These are phyloP conservation scores for Berberis vulgaris DNA, from an alignment of 164 flowering plant species.

Conservation along the genomic window DNA sequence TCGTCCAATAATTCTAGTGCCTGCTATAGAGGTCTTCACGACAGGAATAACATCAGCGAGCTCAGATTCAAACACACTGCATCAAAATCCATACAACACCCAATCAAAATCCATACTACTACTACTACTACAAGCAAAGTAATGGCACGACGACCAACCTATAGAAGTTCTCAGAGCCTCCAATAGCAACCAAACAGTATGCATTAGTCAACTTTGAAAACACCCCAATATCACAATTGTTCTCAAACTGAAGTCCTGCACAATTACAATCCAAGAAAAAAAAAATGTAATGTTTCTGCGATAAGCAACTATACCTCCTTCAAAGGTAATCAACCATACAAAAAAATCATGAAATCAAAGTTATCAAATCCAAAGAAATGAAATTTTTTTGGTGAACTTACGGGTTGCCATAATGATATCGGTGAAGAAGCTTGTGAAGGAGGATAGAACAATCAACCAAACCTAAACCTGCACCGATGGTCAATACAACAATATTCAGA, in stretches of 20 bases:
- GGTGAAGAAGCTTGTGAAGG: neutral
- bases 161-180: conserved; percentile 90
- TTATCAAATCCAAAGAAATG: neutral
- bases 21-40: conserved; percentile 78
- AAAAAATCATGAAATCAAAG: too few relatives aligned
- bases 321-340: too few relatives aligned
- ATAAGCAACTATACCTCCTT: too few relatives aligned
- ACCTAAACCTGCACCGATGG: neutral
- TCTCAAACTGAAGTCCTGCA: conserved; percentile 72
- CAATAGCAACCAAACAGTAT: conserved; percentile 82
- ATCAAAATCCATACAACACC: neutral
- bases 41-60: conserved; percentile 83
- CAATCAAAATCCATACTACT: neutral
- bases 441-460: neutral
- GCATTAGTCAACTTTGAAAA: conserved; percentile 83
- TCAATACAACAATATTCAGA: too few relatives aligned
- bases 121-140: neutral
- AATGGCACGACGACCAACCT: conserved; percentile 27
- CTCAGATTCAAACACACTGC: conserved; percentile 79
- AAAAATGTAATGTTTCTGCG: too few relatives aligned
- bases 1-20: conserved; percentile 81
- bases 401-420: neutral
- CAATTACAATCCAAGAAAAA: neutral
- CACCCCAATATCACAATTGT: conserved; percentile 65
- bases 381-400: neutral